These are phyloP conservation scores for Dictyostelium firmibasis DNA, from an alignment of 78 protist genomes.

Conservation along the genomic window DNA sequence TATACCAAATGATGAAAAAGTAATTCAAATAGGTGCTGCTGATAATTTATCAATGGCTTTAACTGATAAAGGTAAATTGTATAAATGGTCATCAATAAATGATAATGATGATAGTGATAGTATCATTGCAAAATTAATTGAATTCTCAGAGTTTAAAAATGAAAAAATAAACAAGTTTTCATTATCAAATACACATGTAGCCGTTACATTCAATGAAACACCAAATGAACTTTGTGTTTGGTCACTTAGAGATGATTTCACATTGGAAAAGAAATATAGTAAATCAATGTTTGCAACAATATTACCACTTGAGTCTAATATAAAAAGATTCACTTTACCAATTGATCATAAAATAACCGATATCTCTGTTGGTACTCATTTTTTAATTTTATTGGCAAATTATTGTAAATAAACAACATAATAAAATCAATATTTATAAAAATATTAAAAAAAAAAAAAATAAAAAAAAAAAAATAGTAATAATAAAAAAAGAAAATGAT, in stretches of 20 bases:
- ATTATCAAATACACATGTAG: constrained; percentile 18
- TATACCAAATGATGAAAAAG: neutral
- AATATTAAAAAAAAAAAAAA: neutral
- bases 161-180: neutral
- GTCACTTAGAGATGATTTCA: constrained; percentile 26
- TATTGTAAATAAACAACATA: neutral
- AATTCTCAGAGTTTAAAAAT: neutral
- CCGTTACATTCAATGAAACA: neutral
- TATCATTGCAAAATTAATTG: neutral
- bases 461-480: neutral
- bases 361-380: constrained; percentile 46
- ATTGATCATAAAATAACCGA: constrained; percentile 21
- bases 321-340: constrained; percentile 35
- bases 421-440: neutral
- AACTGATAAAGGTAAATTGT: constrained; percentile 15
- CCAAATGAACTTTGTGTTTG: constrained; percentile 38
- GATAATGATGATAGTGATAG: neutral
- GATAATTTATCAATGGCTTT: constrained; percentile 31
- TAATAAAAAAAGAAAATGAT: neutral
- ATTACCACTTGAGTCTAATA: neutral
- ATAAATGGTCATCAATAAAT: constrained; percentile 9
- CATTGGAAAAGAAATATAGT: neutral
- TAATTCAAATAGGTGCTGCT: constrained; percentile 30
- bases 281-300: constrained; percentile 1
- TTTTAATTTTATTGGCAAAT: constrained; percentile 6